phyloP scores from a whole-genome alignment of 192 early-diverging fungal genomes.

The Podila minutissima region DNA sequence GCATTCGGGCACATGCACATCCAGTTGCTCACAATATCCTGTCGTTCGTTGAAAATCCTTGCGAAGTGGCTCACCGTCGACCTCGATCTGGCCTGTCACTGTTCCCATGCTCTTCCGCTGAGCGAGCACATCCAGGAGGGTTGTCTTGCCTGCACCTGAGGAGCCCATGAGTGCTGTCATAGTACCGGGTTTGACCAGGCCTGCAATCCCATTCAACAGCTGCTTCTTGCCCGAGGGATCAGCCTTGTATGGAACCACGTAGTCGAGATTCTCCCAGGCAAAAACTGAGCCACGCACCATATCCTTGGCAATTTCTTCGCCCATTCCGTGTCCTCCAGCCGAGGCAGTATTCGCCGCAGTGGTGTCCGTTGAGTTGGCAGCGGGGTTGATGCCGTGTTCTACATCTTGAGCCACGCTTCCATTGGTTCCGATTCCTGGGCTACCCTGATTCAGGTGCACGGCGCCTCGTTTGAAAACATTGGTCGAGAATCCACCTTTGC shows the following conservation, averaged over 20 bases:
- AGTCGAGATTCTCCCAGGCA: slow-evolving; percentile 71
- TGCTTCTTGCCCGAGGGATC: slow-evolving; percentile 58
- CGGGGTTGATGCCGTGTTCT: slow-evolving; percentile 20
- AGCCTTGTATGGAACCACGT: slow-evolving; percentile 69
- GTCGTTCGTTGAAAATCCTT: slow-evolving; percentile 70
- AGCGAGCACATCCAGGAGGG: slow-evolving; percentile 74
- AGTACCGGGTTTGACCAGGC: slow-evolving; percentile 75
- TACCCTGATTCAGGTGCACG: slow-evolving; percentile 24
- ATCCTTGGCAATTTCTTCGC: slow-evolving; percentile 20
- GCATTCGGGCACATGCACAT: slow-evolving; percentile 73
- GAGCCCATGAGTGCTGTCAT: slow-evolving; percentile 86
- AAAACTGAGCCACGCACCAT: slow-evolving; percentile 52
- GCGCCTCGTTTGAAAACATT: slow-evolving; percentile 54
- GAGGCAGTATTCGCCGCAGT: slow-evolving; percentile 21
- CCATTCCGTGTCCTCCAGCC: background rate
- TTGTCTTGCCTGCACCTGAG: slow-evolving; percentile 77
- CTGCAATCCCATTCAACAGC: slow-evolving; percentile 66
- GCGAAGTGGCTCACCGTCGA: slow-evolving; percentile 65
- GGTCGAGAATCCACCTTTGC: slow-evolving; percentile 56
- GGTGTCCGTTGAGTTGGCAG: slow-evolving; percentile 35
- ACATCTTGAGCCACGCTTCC: slow-evolving; percentile 30
- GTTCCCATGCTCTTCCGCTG: slow-evolving; percentile 77
- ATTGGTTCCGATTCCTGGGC: background rate
- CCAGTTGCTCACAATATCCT: slow-evolving; percentile 88
- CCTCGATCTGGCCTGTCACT: slow-evolving; percentile 73